Percentiles rank a stretch among this genome's conserved stretches.
Conservation (phyloP, 2,329 filamentous ascomycete genomes). For the Macrophomina pseudophaseolina region DNA sequence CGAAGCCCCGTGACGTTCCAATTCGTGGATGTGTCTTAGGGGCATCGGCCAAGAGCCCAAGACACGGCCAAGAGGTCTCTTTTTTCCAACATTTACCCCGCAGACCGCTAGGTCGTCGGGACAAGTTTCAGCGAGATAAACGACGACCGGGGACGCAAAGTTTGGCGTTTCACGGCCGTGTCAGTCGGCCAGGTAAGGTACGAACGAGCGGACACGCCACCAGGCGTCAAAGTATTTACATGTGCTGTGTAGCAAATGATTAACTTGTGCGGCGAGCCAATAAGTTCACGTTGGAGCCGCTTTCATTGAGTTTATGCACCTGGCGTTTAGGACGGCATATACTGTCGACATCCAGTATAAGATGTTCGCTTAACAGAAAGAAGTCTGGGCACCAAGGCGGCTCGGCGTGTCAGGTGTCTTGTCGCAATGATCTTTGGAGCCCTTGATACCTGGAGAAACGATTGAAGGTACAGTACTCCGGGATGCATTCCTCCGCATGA, state of each 20-base stretch:
- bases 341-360: not conserved
- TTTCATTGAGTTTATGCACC: not conserved
- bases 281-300: not conserved
- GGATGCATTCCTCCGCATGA: not conserved
- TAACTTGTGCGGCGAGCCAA: not conserved
- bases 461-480: not conserved
- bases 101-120: slow-evolving; percentile 6
- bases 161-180: slow-evolving; percentile 4
- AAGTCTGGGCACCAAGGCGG: not conserved
- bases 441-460: not conserved
- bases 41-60: not conserved
- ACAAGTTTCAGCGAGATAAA: slow-evolving; percentile 14
- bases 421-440: not conserved
- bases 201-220: not conserved
- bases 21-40: slow-evolving; percentile 10
- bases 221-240: not conserved
- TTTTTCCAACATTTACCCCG: slow-evolving; percentile 4
- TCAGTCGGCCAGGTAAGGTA: not conserved
- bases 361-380: not conserved
- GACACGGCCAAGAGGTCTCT: slow-evolving; percentile 11
- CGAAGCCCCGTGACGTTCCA: slow-evolving; percentile 2
- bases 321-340: not conserved
- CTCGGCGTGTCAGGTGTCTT: slow-evolving; percentile 16
- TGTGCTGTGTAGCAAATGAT: not conserved
- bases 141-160: not conserved